Evolutionary conservation across 228 moss, liverwort and hornwort genomes (phyloP).

Genomic region (Sphagnum fallax): DNA sequence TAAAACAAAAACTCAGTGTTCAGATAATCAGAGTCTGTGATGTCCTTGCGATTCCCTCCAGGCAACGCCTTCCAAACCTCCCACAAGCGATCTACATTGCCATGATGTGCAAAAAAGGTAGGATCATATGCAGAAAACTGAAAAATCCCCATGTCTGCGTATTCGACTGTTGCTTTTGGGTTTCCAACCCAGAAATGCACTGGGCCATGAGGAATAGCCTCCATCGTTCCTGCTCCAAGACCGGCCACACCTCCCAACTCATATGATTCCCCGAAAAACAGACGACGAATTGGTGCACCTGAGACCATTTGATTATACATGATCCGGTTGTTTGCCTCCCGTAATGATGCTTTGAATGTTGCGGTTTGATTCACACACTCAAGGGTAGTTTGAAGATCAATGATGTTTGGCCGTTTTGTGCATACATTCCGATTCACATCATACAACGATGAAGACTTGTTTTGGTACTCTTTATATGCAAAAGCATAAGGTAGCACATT

Average conservation of each 20-base stretch:
- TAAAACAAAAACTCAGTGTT: conserved; percentile 28
- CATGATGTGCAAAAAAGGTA: conserved; percentile 28
- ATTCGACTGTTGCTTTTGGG: neutral
- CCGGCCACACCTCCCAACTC: neutral
- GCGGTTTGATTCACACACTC: neutral
- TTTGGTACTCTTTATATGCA: conserved; percentile 9
- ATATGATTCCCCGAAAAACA: conserved; percentile 8
- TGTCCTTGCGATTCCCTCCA: conserved; percentile 6
- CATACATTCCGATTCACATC: conserved; percentile 20
- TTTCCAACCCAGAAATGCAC: conserved; percentile 11
- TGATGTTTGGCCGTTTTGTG: neutral
- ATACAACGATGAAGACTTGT: conserved; percentile 23
- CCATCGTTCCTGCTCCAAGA: conserved; percentile 3
- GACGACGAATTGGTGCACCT: neutral
- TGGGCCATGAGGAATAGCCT: conserved; percentile 5
- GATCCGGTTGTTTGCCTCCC: conserved; percentile 13
- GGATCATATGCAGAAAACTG: conserved; percentile 22
- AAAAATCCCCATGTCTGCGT: conserved; percentile 29
- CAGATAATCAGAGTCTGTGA: conserved; percentile 25
- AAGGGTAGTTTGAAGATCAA: neutral
- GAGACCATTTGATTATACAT: conserved; percentile 15
- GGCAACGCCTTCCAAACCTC: conserved; percentile 14
- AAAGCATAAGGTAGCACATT: conserved; percentile 4
- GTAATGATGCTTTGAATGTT: neutral
- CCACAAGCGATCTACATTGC: conserved; percentile 36